These are phyloP conservation scores for Rhizopogon vinicolor DNA, from an alignment of 768 basidiomycete genomes.

Conservation along the genomic window DNA sequence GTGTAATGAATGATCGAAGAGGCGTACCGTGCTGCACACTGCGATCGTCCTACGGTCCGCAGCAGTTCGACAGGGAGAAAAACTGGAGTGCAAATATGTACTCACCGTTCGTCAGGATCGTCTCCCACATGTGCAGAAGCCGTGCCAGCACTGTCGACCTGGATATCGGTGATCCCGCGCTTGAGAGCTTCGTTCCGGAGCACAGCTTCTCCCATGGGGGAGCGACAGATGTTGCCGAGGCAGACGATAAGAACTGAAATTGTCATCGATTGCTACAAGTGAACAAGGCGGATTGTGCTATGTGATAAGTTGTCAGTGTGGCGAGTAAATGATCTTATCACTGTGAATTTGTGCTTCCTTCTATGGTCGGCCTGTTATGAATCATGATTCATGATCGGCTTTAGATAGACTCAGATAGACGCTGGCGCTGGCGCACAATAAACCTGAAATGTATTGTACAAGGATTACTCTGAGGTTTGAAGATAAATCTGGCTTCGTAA, in stretches of 20 bases:
- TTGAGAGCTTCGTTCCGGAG: constrained; percentile 62
- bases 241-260: constrained; percentile 72
- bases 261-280: constrained; percentile 16
- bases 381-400: too few species aligned
- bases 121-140: constrained; percentile 82
- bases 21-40: constrained; percentile 63
- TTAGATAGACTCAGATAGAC: too few species aligned
- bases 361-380: background rate
- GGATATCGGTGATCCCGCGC: constrained; percentile 55
- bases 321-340: background rate
- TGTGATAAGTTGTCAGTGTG: background rate
- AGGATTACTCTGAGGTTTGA: too few species aligned
- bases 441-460: too few species aligned
- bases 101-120: constrained; percentile 76
- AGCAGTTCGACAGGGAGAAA: background rate
- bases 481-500: too few species aligned
- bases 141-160: constrained; percentile 83
- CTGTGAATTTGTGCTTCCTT: background rate
- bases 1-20: background rate
- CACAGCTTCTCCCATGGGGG: constrained; percentile 91
- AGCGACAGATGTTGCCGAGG: constrained; percentile 83
- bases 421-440: too few species aligned
- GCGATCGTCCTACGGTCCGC: constrained; percentile 51
- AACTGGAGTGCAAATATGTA: background rate
- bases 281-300: background rate